A percentile compares a stretch with the other conserved stretches of the same genome.
Conservation (phyloP, 441 rosid genomes). For the Pelargonium fulgidum region DNA sequence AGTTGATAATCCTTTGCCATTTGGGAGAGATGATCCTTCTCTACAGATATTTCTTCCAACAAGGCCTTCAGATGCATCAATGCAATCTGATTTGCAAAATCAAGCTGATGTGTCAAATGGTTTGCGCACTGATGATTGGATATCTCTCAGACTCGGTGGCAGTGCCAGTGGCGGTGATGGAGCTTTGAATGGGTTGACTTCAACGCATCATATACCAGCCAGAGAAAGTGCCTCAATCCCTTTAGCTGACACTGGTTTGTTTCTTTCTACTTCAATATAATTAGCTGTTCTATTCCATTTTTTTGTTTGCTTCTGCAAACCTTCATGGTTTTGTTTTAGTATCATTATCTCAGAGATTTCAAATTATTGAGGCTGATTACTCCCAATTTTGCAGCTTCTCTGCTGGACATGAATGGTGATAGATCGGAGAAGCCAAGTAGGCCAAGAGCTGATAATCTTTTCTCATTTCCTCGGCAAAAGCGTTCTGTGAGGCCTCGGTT, state of each 20-base stretch:
- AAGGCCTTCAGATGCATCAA: slow-evolving; percentile 56
- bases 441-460: slow-evolving; percentile 63
- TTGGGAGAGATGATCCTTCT: slow-evolving; percentile 79
- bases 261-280: slow-evolving; percentile 17
- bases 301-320: not conserved
- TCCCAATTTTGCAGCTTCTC: slow-evolving; percentile 63
- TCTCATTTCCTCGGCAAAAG: slow-evolving; percentile 76
- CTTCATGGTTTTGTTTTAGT: not conserved
- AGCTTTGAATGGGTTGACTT: slow-evolving; percentile 44
- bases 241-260: slow-evolving; percentile 68
- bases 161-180: slow-evolving; percentile 32
- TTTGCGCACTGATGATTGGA: slow-evolving; percentile 74
- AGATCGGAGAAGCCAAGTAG: slow-evolving; percentile 63
- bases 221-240: slow-evolving; percentile 48
- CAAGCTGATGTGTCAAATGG: slow-evolving; percentile 71
- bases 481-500: slow-evolving; percentile 78
- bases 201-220: slow-evolving; percentile 47
- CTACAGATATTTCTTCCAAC: slow-evolving; percentile 94
- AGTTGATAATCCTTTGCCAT: slow-evolving; percentile 78
- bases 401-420: slow-evolving; percentile 61
- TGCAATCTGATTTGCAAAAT: slow-evolving; percentile 50
- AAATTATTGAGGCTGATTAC: not conserved
- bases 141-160: slow-evolving; percentile 91
- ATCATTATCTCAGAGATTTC: not conserved
- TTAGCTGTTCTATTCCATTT: not conserved